Conservation (phyloP, 352 stramenopile genomes). For the Phytophthora ohioensis region DNA sequence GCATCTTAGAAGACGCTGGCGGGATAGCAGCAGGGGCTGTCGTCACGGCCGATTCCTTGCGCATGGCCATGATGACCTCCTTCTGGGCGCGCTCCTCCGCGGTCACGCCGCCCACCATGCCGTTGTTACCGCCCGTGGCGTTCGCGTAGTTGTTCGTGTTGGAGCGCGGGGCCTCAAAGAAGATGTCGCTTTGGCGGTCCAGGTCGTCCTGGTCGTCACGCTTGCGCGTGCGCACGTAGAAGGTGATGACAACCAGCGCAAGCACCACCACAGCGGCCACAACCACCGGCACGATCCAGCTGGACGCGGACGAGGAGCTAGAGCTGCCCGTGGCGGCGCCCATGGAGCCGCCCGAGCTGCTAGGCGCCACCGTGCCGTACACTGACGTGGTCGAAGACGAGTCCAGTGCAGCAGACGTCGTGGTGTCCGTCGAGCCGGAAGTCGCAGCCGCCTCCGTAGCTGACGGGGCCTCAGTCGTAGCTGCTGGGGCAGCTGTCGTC, state of each 20-base stretch:
- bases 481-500: slow-evolving; percentile 11
- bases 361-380: slow-evolving; percentile 58
- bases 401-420: slow-evolving; percentile 43
- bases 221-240: slow-evolving; percentile 63
- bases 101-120: slow-evolving; percentile 17
- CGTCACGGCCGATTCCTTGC: slow-evolving; percentile 41
- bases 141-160: slow-evolving; percentile 60
- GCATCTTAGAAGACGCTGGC: slow-evolving; percentile 43
- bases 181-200: slow-evolving; percentile 67
- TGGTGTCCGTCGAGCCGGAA: slow-evolving; percentile 37
- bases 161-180: slow-evolving; percentile 66
- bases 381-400: slow-evolving; percentile 49
- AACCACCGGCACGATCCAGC: slow-evolving; percentile 68
- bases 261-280: slow-evolving; percentile 65
- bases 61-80: slow-evolving; percentile 37
- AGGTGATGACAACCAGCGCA: slow-evolving; percentile 62
- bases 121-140: slow-evolving; percentile 25
- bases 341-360: slow-evolving; percentile 27
- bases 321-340: slow-evolving; percentile 35
- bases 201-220: slow-evolving; percentile 57
- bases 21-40: slow-evolving; percentile 29
- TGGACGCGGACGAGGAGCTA: slow-evolving; percentile 35
- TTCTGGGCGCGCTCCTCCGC: slow-evolving; percentile 38
- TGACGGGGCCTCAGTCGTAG: slow-evolving; percentile 23
- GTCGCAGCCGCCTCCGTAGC: slow-evolving; percentile 23